Percentiles rank a stretch among this genome's conserved stretches.
These are phyloP conservation scores for Verticillium zaregamsianum DNA, from an alignment of 2,329 filamentous ascomycete species.

Conservation along the genomic window DNA sequence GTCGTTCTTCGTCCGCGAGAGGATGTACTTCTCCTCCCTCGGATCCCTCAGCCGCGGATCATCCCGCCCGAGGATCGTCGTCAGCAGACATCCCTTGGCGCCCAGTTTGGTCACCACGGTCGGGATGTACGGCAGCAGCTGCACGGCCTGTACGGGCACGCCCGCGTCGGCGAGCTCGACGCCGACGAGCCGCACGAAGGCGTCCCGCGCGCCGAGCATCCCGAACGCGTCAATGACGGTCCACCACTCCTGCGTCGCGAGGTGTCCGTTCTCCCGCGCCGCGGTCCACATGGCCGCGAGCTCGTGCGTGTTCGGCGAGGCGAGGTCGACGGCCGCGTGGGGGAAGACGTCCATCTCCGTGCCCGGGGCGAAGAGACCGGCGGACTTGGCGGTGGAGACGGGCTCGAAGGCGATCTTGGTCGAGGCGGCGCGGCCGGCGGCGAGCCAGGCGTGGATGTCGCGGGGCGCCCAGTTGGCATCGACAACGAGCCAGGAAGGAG, in stretches of 20 bases:
- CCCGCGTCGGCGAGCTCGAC: constrained; percentile 69
- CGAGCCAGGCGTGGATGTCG: constrained; percentile 65
- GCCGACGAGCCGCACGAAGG: constrained; percentile 66
- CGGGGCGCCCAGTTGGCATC: constrained; percentile 80
- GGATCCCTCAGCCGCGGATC: constrained; percentile 64
- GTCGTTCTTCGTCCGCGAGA: constrained; percentile 56
- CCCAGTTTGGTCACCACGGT: constrained; percentile 84
- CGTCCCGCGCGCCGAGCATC: constrained; percentile 67
- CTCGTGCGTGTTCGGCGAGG: constrained; percentile 81
- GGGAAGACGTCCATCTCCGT: constrained; percentile 49
- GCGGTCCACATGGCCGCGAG: constrained; percentile 72
- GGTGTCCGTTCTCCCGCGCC: constrained; percentile 61
- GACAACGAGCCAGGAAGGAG: constrained; percentile 74
- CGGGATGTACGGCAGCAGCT: constrained; percentile 84
- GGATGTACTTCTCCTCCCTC: constrained; percentile 63
- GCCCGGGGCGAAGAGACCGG: constrained; percentile 56
- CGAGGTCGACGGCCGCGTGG: constrained; percentile 61
- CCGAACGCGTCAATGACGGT: constrained; percentile 72
- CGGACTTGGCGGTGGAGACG: constrained; percentile 77
- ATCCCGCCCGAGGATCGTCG: constrained; percentile 61
- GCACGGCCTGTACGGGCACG: constrained; percentile 76
- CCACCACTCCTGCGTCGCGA: constrained; percentile 75
- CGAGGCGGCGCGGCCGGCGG: constrained; percentile 49
- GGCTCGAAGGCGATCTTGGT: constrained; percentile 78
- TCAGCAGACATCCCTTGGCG: constrained; percentile 67